These are phyloP conservation scores for Alternaria atra DNA, from an alignment of 2,329 filamentous ascomycete genomes.

Conservation along the genomic window DNA sequence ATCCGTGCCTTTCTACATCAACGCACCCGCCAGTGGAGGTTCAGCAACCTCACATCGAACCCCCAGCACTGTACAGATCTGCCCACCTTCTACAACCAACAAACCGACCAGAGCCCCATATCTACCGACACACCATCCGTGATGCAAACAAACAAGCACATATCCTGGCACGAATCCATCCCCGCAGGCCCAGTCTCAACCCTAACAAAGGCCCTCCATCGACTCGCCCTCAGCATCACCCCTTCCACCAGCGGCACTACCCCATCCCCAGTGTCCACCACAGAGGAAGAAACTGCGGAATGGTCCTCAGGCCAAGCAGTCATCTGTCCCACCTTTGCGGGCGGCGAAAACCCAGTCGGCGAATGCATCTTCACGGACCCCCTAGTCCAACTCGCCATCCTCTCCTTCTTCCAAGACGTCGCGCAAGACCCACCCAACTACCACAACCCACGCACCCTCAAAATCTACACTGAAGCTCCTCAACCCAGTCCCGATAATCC, in stretches of 20 bases:
- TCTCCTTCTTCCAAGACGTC: slow-evolving; percentile 70
- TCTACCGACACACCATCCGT: neutral
- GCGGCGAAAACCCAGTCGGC: slow-evolving; percentile 65
- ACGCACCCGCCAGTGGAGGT: slow-evolving; percentile 47
- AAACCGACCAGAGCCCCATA: neutral
- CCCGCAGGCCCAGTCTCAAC: slow-evolving; percentile 1
- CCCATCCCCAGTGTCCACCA: neutral
- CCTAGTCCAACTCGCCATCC: slow-evolving; percentile 61
- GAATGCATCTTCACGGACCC: slow-evolving; percentile 69
- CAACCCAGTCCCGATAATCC: slow-evolving; percentile 29
- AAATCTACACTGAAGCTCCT: slow-evolving; percentile 14
- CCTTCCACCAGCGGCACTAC: neutral
- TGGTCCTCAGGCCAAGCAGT: slow-evolving; percentile 21
- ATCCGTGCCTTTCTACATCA: slow-evolving; percentile 44
- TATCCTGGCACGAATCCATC: slow-evolving; percentile 26
- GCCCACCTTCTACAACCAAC: slow-evolving; percentile 28
- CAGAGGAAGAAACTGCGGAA: slow-evolving; percentile 3
- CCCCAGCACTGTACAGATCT: slow-evolving; percentile 36
- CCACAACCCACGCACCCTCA: slow-evolving; percentile 39
- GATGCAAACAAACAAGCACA: slow-evolving; percentile 7
- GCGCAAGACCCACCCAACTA: slow-evolving; percentile 55
- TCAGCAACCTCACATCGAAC: slow-evolving; percentile 21
- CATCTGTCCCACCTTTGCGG: slow-evolving; percentile 66
- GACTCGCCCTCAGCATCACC: slow-evolving; percentile 10
- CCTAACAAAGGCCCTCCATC: slow-evolving; percentile 18